phyloP scores from a whole-genome alignment of 805 yeast genomes.

The Yarrowia sp. region DNA sequence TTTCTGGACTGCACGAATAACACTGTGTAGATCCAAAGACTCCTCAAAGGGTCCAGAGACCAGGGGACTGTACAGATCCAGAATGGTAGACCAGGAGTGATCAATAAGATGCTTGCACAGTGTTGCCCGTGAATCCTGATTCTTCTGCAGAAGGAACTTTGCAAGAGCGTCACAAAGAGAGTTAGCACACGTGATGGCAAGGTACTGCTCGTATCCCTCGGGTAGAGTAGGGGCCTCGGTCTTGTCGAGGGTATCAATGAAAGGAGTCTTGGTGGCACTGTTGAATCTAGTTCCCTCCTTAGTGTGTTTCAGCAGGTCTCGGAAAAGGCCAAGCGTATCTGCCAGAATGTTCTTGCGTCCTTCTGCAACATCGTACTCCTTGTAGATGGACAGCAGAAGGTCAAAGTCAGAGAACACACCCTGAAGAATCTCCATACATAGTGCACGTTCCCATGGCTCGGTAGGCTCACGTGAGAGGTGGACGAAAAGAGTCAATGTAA shows the following conservation, averaged over 20 bases:
- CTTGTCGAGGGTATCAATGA: conserved; percentile 78
- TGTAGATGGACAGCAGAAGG: conserved; percentile 51
- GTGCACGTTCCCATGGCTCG: conserved; percentile 67
- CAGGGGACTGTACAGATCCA: conserved; percentile 48
- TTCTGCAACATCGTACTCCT: conserved; percentile 56
- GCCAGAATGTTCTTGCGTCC: conserved; percentile 59
- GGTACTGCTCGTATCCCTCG: conserved; percentile 54
- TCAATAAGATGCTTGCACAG: conserved; percentile 25
- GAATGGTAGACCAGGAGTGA: conserved; percentile 40
- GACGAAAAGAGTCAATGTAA: conserved; percentile 68
- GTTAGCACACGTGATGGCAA: conserved; percentile 53
- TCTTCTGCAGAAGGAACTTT: conserved; percentile 34
- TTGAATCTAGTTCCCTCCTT: conserved; percentile 12
- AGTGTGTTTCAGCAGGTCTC: conserved; percentile 26
- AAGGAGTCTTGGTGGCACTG: conserved; percentile 45
- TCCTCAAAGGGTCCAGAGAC: conserved; percentile 66
- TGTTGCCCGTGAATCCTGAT: background rate
- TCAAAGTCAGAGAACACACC: conserved; percentile 56
- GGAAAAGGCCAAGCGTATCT: conserved; percentile 49
- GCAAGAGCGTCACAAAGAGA: conserved; percentile 68
- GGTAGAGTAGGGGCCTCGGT: conserved; percentile 69
- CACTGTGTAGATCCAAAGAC: conserved; percentile 57
- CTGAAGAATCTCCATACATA: conserved; percentile 70
- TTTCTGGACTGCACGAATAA: conserved; percentile 73
- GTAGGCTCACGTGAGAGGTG: conserved; percentile 60